A percentile compares a stretch with the other conserved stretches of the same genome.
Evolutionary conservation across 2,329 filamentous ascomycete species (phyloP).

Genomic region (Torrubiellomyces zombiae): DNA sequence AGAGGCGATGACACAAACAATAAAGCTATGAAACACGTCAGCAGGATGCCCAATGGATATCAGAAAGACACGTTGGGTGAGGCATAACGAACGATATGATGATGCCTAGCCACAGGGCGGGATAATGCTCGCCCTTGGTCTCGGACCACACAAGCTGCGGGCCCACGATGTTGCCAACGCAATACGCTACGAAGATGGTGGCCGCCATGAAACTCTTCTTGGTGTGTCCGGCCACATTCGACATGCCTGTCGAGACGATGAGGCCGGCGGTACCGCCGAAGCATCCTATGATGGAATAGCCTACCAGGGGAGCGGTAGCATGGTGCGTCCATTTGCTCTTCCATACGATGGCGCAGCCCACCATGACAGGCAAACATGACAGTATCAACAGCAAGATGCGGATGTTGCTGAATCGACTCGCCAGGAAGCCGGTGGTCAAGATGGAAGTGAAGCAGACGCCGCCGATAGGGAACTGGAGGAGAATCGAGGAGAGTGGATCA

Average conservation of each 20-base stretch:
- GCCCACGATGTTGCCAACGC: conserved; percentile 60
- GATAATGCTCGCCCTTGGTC: conserved; percentile 50
- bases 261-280: conserved; percentile 54
- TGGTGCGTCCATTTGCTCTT: conserved; percentile 46
- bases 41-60: too few relatives aligned
- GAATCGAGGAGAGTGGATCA: conserved; percentile 44
- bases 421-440: conserved; percentile 47
- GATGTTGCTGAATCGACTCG: conserved; percentile 41
- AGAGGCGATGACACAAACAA: conserved; percentile 46
- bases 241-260: conserved; percentile 34
- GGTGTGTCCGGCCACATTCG: conserved; percentile 58
- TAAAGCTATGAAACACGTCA: conserved; percentile 31
- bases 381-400: conserved; percentile 47
- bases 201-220: conserved; percentile 67
- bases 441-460: conserved; percentile 52
- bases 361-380: conserved; percentile 58
- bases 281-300: conserved; percentile 57
- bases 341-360: conserved; percentile 62
- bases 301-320: conserved; percentile 48
- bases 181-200: conserved; percentile 60
- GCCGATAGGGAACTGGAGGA: conserved; percentile 61
- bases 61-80: too few relatives aligned
- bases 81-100: conserved; percentile 49
- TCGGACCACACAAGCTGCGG: conserved; percentile 55
- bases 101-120: conserved; percentile 51